These are phyloP conservation scores for Bothia castanella DNA, from an alignment of 1,284 basidiomycete species.

Conservation along the genomic window DNA sequence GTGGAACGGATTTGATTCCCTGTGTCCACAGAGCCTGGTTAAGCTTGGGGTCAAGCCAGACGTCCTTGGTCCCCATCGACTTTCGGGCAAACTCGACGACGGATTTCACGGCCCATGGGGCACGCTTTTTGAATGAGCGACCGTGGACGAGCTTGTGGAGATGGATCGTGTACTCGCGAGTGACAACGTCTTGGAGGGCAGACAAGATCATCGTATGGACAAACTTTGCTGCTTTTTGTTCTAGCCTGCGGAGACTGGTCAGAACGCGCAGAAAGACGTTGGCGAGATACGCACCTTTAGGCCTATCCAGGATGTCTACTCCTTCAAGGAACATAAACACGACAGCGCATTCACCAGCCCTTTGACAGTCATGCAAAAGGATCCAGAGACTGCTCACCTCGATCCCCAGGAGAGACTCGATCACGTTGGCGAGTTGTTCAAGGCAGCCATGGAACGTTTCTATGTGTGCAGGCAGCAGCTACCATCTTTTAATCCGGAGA, in stretches of 20 bases:
- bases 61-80: conserved; percentile 91
- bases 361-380: too few relatives aligned
- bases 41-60: conserved; percentile 87
- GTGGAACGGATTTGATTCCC: conserved; percentile 88
- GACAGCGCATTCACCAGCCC: too few relatives aligned
- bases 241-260: conserved; percentile 32
- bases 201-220: conserved; percentile 22
- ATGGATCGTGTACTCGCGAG: conserved; percentile 95
- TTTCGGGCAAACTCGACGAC: conserved; percentile 87
- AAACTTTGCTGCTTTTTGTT: conserved; percentile 42
- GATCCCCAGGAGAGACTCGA: too few relatives aligned
- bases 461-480: too few relatives aligned
- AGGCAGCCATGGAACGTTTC: too few relatives aligned
- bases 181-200: conserved; percentile 83
- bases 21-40: conserved; percentile 92
- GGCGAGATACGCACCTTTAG: conserved; percentile 47
- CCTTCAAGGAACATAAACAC: too few relatives aligned
- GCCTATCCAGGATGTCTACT: too few relatives aligned
- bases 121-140: conserved; percentile 90
- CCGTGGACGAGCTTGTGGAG: conserved; percentile 91
- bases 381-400: too few relatives aligned
- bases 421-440: too few relatives aligned
- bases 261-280: conserved; percentile 5
- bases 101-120: conserved; percentile 91
- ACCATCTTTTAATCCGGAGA: too few relatives aligned